Evolutionary conservation across 73 alveolate species (phyloP), one percentile per base, ranked within the genome.

Genomic region (Symbiodinium natans): DNA sequence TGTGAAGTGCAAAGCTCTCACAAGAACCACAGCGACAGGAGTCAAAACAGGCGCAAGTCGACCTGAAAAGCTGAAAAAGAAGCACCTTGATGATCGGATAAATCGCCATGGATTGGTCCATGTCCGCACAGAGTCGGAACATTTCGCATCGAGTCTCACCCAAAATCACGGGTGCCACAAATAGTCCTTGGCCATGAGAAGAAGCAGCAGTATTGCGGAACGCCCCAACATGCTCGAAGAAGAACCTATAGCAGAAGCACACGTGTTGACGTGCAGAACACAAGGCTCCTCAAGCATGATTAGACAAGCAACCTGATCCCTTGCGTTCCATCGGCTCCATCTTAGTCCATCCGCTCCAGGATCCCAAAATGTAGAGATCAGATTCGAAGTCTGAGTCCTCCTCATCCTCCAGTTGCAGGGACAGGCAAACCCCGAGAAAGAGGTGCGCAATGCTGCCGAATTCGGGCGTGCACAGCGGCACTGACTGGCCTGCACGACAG

Each of bases 321-420:
- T 63, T 63, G 15, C 97, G n/a, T 73, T 90, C 80, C 97, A 90
- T 90, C 19, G n/a, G 75, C 77, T 90, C 97, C 97, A 90, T 90
- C 77, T 33, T 68, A n/a, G 97, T 90, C 97, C 97, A 90, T n/a
- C 97, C 97, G 39, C 97, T 90, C 97, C 97, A 90, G 34, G 97
- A 90, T 2, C 97, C 97, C 31, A 68, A 41, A 31, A 90, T 90
- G 87, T 90, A 90, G 36, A 73, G 43, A 10, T 90, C 97, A 41
- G 25, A 11, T 11, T 88, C 95, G 34, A 40, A 7, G 54, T 90
- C 97, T 29, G 25, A 63, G 34, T 63, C 77, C 77, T 21, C 29
- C 9, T 29, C 77, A 23, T 63, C 77, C 77, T 63, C 77, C 36
- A 21, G 77, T 7, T 74, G 2, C 82, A 27, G 25, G 36, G 11